Percentiles rank a stretch among this genome's conserved stretches.
Evolutionary conservation across 306 rosid genomes (phyloP).

Genomic region (Rosa multiflora): DNA sequence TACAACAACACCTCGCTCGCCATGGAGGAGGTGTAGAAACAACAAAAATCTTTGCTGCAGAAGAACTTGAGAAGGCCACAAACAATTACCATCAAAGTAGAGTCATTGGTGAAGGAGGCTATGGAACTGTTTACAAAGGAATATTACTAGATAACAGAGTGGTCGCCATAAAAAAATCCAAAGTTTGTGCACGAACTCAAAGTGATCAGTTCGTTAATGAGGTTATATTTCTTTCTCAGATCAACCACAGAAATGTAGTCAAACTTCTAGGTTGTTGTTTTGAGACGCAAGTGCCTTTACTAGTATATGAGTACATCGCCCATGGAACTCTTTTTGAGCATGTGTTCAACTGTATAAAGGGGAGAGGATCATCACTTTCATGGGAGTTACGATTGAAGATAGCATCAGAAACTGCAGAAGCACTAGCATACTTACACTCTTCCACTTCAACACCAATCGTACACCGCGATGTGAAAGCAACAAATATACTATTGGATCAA

Average conservation of each 20-base stretch:
- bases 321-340: conserved; percentile 19
- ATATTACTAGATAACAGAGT: not conserved
- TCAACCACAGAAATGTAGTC: conserved; percentile 21
- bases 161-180: conserved; percentile 14
- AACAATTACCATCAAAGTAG: not conserved
- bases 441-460: conserved; percentile 19
- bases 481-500: conserved; percentile 12
- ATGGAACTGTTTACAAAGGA: no score
- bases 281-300: conserved; percentile 16
- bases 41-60: not conserved
- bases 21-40: not conserved
- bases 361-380: not conserved
- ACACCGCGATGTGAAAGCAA: conserved; percentile 22
- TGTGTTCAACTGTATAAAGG: not conserved
- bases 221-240: not conserved
- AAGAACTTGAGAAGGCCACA: conserved; percentile 18
- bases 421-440: conserved; percentile 20
- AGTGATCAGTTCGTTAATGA: conserved; percentile 12
- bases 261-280: conserved; percentile 24
- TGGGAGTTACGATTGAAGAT: conserved; percentile 13
- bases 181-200: not conserved
- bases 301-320: conserved; percentile 19
- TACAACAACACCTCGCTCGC: not conserved
- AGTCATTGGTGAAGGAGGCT: conserved; percentile 16
- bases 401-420: conserved; percentile 9